Base-by-base conservation (phyloP, 345 rosid species). In the Salix brachista region DNA sequence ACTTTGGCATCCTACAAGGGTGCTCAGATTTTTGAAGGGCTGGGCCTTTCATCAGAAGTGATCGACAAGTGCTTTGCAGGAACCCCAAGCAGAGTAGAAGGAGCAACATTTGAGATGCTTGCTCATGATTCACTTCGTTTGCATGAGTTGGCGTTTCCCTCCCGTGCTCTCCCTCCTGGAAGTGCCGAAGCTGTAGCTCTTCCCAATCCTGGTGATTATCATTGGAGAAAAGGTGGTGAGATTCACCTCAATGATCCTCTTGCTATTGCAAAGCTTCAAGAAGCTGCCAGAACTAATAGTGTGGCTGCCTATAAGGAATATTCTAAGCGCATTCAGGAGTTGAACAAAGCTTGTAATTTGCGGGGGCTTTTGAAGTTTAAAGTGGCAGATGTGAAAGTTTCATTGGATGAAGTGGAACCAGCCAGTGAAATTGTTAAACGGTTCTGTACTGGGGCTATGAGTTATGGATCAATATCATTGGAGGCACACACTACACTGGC, bases 371-470 rank as follows among this genome's bases (percentile, higher is more conserved):
- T 96, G 87, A 96, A 86, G 85, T 94, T 96, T 80, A 96, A 90
- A 84, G 96, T 87, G 65, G 75, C 81, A 37, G 90, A 83, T 36
- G 88, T 79, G 5, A 88, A 85, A 83, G 80, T 96, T 75, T 91
- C 97, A 28, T 65, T 96, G 74, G 96, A 91, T 70, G 91, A 94
- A 84, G 97, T 96, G 50, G 98, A 96, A 82, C 91, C 97, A 28
- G 97, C 98, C 25, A 91, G 98, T 80, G 99, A 96, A 83, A 96
- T 96, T 83, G 99, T 96, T 34, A 96, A 96, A 81, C 88, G 99
- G 69, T 96, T 96, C 76, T 92, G 97, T 83, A 96, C 99, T 3
- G 99, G 99, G 18, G 99, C 99, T 30, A 94, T 96, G 99, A 96
- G 99, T 82, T 96, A 96, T 84, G 99, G 99, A 78, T 96, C 99